Base-by-base conservation (phyloP, 495 filamentous ascomycete species). In the Xylaria castorea region DNA sequence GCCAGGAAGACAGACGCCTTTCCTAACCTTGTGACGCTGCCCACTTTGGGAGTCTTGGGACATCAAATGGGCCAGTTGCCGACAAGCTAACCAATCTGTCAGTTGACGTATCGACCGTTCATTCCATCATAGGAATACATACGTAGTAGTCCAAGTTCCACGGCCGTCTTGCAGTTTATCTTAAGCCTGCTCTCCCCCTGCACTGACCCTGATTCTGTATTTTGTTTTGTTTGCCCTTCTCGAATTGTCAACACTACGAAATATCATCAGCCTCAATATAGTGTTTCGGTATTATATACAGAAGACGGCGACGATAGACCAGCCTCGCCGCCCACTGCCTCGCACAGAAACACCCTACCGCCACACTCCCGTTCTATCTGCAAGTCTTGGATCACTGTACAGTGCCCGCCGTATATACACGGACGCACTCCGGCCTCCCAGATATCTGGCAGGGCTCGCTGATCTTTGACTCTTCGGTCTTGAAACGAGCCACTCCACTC, bases 401-500 rank as follows among this genome's bases (percentile, higher is more conserved):
- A 72, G 70, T 72, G 70, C 40, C 63, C 63, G 70, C 14, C 16
- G n/a, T 16, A 70, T 50, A 27, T n/a, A 32, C 46, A 72, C 70
- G 46, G 55, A 65, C 60, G 18, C 62, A 48, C 70, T 76, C 76
- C 75, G 72, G 80, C 67, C 77, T 82, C 72, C 80, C 80, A 77
- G 81, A 83, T 77, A 81, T 80, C 75, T 79, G 76, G 77, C 73
- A 76, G 78, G 40, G 63, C 70, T 76, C 73, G 76, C 77, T 80
- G 76, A 78, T 81, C 42, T 80, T 84, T 44, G 79, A 80, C 78
- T 64, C 74, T 80, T 80, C 78, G 74, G 78, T 78, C 78, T 78
- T 80, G 78, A 80, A 80, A 80, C 78, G 78, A 80, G 76, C 78
- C 75, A 80, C 76, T 51, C 75, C 77, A 78, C 78, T 80, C 78